Conservation (phyloP, 805 yeast genomes). For the Osmozyma mogii region DNA sequence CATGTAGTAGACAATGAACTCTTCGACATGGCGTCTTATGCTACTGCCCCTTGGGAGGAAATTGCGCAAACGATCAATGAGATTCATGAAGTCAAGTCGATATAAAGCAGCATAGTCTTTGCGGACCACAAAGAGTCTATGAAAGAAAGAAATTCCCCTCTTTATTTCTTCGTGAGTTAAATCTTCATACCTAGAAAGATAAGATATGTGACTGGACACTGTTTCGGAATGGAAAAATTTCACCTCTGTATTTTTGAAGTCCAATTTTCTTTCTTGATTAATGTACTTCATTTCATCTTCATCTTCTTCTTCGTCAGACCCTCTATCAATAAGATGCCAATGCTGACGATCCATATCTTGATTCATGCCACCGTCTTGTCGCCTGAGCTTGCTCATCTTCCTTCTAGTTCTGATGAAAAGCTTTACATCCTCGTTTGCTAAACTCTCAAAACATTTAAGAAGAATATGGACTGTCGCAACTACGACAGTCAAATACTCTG, state of each 20-base stretch:
- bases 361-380: constrained; percentile 17
- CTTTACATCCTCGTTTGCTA: constrained; percentile 48
- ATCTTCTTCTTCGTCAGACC: constrained; percentile 22
- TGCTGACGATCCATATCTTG: constrained; percentile 12
- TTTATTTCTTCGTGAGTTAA: constrained; percentile 53
- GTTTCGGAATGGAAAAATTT: constrained; percentile 50
- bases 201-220: constrained; percentile 58
- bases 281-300: constrained; percentile 26
- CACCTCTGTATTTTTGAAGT: constrained; percentile 32
- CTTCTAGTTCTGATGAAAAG: constrained; percentile 42
- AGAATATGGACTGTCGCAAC: constrained; percentile 60
- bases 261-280: constrained; percentile 40
- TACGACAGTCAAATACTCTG: constrained; percentile 50
- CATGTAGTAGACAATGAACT: constrained; percentile 61
- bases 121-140: constrained; percentile 53
- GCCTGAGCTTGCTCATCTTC: constrained; percentile 23
- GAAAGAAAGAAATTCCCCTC: constrained; percentile 60
- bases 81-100: constrained; percentile 67
- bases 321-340: constrained; percentile 11
- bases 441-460: constrained; percentile 59
- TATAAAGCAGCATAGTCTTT: constrained; percentile 53
- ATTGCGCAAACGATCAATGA: constrained; percentile 41
- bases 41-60: constrained; percentile 40
- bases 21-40: constrained; percentile 53
- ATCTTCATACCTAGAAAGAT: constrained; percentile 54